phyloP scores from a whole-genome alignment of 345 rosid species.

The Cardamine chenopodiifolia region DNA sequence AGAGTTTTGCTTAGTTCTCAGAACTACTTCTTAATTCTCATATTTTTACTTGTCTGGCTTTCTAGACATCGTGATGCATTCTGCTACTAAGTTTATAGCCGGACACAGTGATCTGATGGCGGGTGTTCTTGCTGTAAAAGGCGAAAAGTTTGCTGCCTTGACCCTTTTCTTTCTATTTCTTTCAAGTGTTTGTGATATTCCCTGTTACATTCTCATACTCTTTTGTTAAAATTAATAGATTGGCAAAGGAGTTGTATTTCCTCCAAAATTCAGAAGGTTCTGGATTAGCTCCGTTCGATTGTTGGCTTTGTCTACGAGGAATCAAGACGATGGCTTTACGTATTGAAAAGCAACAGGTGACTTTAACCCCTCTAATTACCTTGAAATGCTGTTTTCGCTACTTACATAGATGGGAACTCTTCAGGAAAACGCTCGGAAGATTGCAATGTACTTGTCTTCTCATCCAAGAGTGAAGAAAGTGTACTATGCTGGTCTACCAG shows the following conservation, averaged over 20 bases:
- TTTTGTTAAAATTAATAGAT: slow-evolving; percentile 46
- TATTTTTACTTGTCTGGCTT: slow-evolving; percentile 21
- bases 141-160: slow-evolving; percentile 64
- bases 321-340: slow-evolving; percentile 94
- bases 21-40: slow-evolving; percentile 24
- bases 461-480: slow-evolving; percentile 88
- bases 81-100: slow-evolving; percentile 90
- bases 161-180: not conserved
- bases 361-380: slow-evolving; percentile 2
- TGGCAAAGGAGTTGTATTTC: slow-evolving; percentile 82
- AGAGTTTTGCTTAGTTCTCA: not conserved
- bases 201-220: not conserved
- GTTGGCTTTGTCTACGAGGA: slow-evolving; percentile 95
- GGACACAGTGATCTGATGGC: slow-evolving; percentile 99
- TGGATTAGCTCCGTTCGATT: slow-evolving; percentile 94
- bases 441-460: slow-evolving; percentile 77
- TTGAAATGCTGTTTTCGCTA: not conserved
- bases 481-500: slow-evolving; percentile 81
- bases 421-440: slow-evolving; percentile 87
- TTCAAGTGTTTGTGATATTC: not conserved
- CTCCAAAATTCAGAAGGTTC: slow-evolving; percentile 96
- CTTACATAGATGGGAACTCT: slow-evolving; percentile 15
- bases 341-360: slow-evolving; percentile 93
- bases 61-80: slow-evolving; percentile 95
- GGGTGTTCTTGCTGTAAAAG: slow-evolving; percentile 93